Evolutionary conservation across 345 rosid species (phyloP), one percentile per base, ranked within the genome.

Genomic region (Pugionium dolabratum): DNA sequence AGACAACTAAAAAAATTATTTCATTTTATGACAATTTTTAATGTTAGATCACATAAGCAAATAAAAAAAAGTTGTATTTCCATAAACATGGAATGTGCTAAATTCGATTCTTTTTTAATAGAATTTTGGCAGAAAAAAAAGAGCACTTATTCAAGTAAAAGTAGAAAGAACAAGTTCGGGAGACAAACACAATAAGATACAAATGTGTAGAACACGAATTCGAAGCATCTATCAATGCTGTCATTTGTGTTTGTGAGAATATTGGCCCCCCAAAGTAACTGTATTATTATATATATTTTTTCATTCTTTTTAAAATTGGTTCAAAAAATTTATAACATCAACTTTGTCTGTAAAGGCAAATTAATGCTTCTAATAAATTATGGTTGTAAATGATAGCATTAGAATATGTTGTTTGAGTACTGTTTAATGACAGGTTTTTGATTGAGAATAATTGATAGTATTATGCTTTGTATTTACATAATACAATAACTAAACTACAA

Each of bases 141-240:
- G 43, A 64, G 70, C 56, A 55, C 48, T 25, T 64, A 64, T 71
- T 71, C 75, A 55, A 6, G 33, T 55, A 48, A 56, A 71, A 71
- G 70, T 6, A 48, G 64, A 71, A 48, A 56, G 70, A 71, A 71
- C 70, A 71, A 71, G 59, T 71, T 58, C 49, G 51, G 64, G 7
- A 31, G 30, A 71, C 9, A 37, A 62, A 63, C 61, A 54, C 62
- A 46, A 63, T 5, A 59, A 33, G 35, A 30, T 62, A 63, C 64
- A 71, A 56, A 55, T 63, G 63, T 62, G 69, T 54, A 71, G 57
- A 40, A 45, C 57, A 71, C 33, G 69, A 71, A 54, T 71, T 46
- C 54, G 39, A 62, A 64, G 59, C 64, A 71, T 71, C 63, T 71
- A 41, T 33, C 4, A 47, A 55, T 55, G 58, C 58, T 49, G 36